phyloP scores from a whole-genome alignment of 2,329 filamentous ascomycete species.

The Whalleya microplaca region DNA sequence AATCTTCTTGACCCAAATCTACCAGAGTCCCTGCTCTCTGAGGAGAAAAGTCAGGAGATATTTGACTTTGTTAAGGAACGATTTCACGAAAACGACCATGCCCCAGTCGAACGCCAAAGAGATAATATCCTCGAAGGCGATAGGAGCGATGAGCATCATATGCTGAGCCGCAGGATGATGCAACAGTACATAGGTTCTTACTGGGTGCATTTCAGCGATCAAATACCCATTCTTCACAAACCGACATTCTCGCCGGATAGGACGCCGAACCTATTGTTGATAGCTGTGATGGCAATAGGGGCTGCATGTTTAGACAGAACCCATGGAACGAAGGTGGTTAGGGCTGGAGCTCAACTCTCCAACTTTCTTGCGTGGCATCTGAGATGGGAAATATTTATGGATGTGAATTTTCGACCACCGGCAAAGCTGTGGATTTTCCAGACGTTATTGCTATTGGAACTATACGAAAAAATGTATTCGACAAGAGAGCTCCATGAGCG shows the following conservation, averaged over 20 bases:
- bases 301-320: constrained; percentile 86
- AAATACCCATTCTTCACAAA: constrained; percentile 91
- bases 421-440: constrained; percentile 98
- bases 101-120: constrained; percentile 74
- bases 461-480: constrained; percentile 98
- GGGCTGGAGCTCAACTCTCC: constrained; percentile 79
- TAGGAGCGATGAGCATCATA: constrained; percentile 64
- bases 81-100: constrained; percentile 80
- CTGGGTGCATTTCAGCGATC: constrained; percentile 93
- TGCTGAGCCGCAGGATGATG: constrained; percentile 91
- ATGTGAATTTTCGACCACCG: constrained; percentile 84
- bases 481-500: constrained; percentile 90
- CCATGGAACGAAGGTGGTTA: constrained; percentile 73
- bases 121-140: constrained; percentile 80
- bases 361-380: constrained; percentile 92
- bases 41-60: constrained; percentile 83
- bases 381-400: constrained; percentile 95
- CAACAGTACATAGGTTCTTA: constrained; percentile 92
- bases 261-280: constrained; percentile 80
- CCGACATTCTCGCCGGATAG: constrained; percentile 90
- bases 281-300: constrained; percentile 91
- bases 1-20: constrained; percentile 80
- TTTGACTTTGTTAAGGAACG: constrained; percentile 79
- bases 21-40: constrained; percentile 80
- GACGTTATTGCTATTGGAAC: constrained; percentile 81